Conservation (phyloP, 306 rosid genomes). For the Astragalus membranaceus region DNA sequence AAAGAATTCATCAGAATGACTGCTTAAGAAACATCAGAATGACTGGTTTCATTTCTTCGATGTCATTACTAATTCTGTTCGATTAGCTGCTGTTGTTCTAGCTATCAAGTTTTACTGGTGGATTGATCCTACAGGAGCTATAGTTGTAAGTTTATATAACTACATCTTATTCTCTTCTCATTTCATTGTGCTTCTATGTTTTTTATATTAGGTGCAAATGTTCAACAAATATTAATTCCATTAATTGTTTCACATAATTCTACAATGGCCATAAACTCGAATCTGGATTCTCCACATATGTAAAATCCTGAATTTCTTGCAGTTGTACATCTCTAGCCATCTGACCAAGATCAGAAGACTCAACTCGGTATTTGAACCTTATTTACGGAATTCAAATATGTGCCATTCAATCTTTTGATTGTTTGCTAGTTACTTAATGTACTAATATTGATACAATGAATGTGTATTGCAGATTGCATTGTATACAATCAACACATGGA, state of each 20-base stretch:
- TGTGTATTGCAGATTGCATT: slow-evolving; percentile 59
- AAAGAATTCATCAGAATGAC: slow-evolving; percentile 20
- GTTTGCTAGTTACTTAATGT: too few relatives aligned
- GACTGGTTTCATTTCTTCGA: slow-evolving; percentile 69
- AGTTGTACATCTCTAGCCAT: too few relatives aligned
- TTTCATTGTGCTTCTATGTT: background rate
- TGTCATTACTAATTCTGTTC: slow-evolving; percentile 74
- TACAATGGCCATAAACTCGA: too few relatives aligned
- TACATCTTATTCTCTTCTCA: background rate
- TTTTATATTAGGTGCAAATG: background rate
- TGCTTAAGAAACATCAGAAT: slow-evolving; percentile 6
- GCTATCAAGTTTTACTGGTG: slow-evolving; percentile 57
- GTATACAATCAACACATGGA: slow-evolving; percentile 71
- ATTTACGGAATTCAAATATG: too few relatives aligned
- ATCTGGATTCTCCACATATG: too few relatives aligned
- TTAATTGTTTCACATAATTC: too few relatives aligned
- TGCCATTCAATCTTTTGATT: too few relatives aligned
- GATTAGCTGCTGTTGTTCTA: slow-evolving; percentile 70
- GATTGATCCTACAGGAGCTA: slow-evolving; percentile 83
- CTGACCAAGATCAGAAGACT: too few relatives aligned
- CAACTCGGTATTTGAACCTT: too few relatives aligned
- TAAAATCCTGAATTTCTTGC: too few relatives aligned
- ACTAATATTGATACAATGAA: background rate
- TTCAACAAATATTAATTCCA: too few relatives aligned
- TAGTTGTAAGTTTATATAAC: slow-evolving; percentile 50